phyloP scores from a whole-genome alignment of 192 early-diverging fungal genomes.

The Obelidium mucronatum region DNA sequence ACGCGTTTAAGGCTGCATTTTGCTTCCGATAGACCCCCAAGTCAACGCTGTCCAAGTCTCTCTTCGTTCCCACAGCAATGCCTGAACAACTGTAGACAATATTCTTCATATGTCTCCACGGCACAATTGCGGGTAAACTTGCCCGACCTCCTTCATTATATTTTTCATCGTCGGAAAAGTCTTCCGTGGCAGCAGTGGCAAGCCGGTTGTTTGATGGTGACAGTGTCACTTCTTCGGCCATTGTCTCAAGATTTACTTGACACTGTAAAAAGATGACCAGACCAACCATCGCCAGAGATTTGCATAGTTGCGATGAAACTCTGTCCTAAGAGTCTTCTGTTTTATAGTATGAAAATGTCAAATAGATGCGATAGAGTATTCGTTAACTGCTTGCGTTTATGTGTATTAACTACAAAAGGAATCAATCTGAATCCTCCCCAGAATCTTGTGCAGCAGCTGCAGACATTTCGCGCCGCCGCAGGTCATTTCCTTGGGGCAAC shows the following conservation, averaged over 20 bases:
- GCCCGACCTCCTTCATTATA: neutral
- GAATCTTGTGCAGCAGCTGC: constrained; percentile 11
- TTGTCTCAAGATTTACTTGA: neutral
- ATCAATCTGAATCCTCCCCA: constrained; percentile 23
- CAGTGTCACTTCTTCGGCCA: neutral
- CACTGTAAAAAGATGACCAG: too few species aligned
- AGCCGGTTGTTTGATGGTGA: neutral
- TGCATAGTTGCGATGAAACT: too few species aligned
- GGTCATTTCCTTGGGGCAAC: constrained; percentile 8
- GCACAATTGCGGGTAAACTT: constrained; percentile 6
- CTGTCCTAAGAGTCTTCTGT: too few species aligned
- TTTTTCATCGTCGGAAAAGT: neutral
- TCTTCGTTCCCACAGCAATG: neutral
- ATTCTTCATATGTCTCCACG: constrained; percentile 2
- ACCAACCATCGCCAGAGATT: too few species aligned
- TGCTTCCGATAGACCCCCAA: neutral
- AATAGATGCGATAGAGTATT: too few species aligned
- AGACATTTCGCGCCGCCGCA: constrained; percentile 16
- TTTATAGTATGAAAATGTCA: too few species aligned
- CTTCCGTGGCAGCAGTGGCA: neutral
- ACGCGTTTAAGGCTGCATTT: neutral
- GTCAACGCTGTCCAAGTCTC: neutral
- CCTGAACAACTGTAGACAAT: neutral
- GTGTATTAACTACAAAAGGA: neutral
- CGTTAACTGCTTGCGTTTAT: too few species aligned